Conservation (phyloP, 129 eudicot species). For the Chrysanthemum lavandulifolium region DNA sequence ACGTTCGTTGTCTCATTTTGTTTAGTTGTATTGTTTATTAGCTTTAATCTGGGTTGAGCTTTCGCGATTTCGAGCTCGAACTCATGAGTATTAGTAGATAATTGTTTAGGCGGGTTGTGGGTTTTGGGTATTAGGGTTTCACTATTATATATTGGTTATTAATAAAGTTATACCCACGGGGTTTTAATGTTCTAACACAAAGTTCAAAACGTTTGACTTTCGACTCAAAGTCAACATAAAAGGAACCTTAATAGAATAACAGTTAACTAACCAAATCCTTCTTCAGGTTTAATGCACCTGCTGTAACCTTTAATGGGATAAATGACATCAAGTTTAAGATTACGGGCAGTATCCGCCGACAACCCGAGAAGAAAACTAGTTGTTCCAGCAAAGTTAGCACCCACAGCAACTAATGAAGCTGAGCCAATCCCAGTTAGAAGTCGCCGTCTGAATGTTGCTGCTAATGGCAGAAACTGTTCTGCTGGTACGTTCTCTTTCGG, state of each 20-base stretch:
- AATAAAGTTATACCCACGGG: too few species aligned
- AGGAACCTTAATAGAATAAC: not conserved
- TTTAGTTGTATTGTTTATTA: too few species aligned
- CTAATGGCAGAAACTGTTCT: conserved; percentile 64
- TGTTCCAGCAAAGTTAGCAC: conserved; percentile 83
- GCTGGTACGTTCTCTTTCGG: conserved; percentile 54
- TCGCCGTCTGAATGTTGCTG: conserved; percentile 65
- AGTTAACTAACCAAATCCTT: conserved; percentile 76
- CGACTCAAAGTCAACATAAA: conserved; percentile 1
- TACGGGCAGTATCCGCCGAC: conserved; percentile 67
- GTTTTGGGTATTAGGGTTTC: too few species aligned
- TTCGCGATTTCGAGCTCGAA: too few species aligned
- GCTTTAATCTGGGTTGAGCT: too few species aligned
- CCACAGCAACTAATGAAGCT: conserved; percentile 73
- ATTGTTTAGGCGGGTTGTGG: too few species aligned
- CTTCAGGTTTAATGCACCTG: conserved; percentile 57
- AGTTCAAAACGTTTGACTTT: conserved; percentile 10
- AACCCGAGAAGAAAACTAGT: conserved; percentile 85
- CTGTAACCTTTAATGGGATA: conserved; percentile 77
- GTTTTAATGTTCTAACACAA: too few species aligned
- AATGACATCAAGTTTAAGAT: conserved; percentile 78
- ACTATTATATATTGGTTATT: too few species aligned
- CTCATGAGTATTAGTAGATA: too few species aligned
- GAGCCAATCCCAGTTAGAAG: conserved; percentile 72
- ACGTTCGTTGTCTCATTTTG: too few species aligned